Evolutionary conservation across 495 filamentous ascomycete genomes (phyloP).

Genomic region (Aspergillus incahuasiensis): DNA sequence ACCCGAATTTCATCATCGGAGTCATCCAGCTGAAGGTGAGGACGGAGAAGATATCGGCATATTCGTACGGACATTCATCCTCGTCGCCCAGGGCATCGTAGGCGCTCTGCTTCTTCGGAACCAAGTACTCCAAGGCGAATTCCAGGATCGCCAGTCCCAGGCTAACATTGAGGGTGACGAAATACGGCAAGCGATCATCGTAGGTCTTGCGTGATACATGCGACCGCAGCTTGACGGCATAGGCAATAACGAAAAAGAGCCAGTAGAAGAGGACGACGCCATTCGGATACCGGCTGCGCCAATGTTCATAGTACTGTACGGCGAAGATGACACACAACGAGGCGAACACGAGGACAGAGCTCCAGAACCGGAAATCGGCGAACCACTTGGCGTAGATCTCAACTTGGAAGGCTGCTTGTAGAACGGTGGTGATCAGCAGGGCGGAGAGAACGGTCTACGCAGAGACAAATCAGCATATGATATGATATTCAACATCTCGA

Average conservation of each 20-base stretch:
- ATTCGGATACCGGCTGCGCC: conserved; percentile 81
- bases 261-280: conserved; percentile 95
- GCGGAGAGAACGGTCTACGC: conserved; percentile 66
- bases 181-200: conserved; percentile 62
- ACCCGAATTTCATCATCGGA: conserved; percentile 92
- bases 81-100: conserved; percentile 85
- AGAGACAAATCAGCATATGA: neutral
- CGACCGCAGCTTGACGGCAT: conserved; percentile 82
- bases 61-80: conserved; percentile 91
- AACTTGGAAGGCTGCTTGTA: conserved; percentile 76
- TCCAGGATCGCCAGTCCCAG: conserved; percentile 68
- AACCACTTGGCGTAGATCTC: conserved; percentile 64
- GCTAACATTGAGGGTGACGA: conserved; percentile 70
- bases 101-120: conserved; percentile 77
- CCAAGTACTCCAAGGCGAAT: conserved; percentile 82
- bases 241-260: conserved; percentile 79
- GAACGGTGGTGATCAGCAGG: conserved; percentile 60
- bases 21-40: conserved; percentile 99
- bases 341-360: conserved; percentile 67
- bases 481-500: neutral
- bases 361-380: conserved; percentile 88
- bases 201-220: conserved; percentile 73
- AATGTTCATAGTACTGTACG: conserved; percentile 93
- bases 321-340: conserved; percentile 75
- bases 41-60: conserved; percentile 89